Conservation (phyloP, 768 basidiomycete species). For the Termitomyces sp. region DNA sequence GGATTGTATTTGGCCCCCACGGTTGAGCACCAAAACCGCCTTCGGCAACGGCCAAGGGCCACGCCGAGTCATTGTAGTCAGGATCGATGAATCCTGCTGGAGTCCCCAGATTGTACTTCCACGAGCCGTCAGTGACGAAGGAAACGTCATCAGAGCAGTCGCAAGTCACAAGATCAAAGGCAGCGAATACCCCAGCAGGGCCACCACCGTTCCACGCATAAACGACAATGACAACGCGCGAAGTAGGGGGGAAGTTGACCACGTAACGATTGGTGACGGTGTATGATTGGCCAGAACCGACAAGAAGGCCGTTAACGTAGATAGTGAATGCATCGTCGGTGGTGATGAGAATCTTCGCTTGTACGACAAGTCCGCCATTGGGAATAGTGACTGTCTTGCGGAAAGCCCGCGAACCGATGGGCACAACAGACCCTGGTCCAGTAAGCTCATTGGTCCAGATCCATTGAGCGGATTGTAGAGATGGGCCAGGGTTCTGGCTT, state of each 20-base stretch:
- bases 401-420: slow-evolving; percentile 28
- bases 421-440: slow-evolving; percentile 17
- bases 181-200: slow-evolving; percentile 22
- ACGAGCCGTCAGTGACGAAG: slow-evolving; percentile 22
- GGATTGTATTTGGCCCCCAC: slow-evolving; percentile 21
- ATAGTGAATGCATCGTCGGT: slow-evolving; percentile 28
- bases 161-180: slow-evolving; percentile 20
- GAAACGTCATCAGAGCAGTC: slow-evolving; percentile 16
- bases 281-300: slow-evolving; percentile 23
- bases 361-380: slow-evolving; percentile 20
- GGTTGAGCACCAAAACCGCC: slow-evolving; percentile 22
- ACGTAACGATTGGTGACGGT: slow-evolving; percentile 19
- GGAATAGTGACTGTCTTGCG: slow-evolving; percentile 26
- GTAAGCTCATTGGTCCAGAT: slow-evolving; percentile 32
- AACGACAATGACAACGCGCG: slow-evolving; percentile 21
- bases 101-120: slow-evolving; percentile 22
- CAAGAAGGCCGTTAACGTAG: slow-evolving; percentile 27
- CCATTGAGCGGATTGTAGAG: slow-evolving; percentile 25
- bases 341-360: slow-evolving; percentile 24
- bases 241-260: slow-evolving; percentile 16
- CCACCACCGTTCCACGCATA: slow-evolving; percentile 14
- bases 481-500: slow-evolving; percentile 21
- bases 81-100: slow-evolving; percentile 18
- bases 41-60: slow-evolving; percentile 22
- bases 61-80: slow-evolving; percentile 20